Evolutionary conservation across 768 basidiomycete species (phyloP).

Genomic region (Tremella fuciformis): DNA sequence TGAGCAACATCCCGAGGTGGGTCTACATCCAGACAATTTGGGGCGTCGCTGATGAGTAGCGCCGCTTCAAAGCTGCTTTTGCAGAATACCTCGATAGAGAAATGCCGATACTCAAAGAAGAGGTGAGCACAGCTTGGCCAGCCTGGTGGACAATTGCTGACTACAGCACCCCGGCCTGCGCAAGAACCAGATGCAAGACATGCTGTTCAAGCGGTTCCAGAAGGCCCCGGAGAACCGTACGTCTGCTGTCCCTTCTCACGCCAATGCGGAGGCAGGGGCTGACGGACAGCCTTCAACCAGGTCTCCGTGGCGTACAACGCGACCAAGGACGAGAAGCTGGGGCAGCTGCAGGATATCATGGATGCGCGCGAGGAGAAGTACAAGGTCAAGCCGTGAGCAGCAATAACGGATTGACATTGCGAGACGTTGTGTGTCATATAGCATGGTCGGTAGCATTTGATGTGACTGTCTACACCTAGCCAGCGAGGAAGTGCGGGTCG

Average conservation of each 20-base stretch:
- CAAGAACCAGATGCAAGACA: slow-evolving; percentile 88
- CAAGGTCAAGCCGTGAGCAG: slow-evolving; percentile 18
- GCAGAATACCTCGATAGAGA: slow-evolving; percentile 86
- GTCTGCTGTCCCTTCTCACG: slow-evolving; percentile 38
- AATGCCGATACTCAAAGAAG: slow-evolving; percentile 69
- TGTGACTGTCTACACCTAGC: no score
- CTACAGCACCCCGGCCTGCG: slow-evolving; percentile 80
- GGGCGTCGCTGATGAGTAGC: slow-evolving; percentile 55
- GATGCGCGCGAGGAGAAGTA: slow-evolving; percentile 48
- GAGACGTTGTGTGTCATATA: no score
- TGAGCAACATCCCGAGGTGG: slow-evolving; percentile 87
- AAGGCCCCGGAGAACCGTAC: slow-evolving; percentile 95
- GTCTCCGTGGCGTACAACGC: slow-evolving; percentile 75
- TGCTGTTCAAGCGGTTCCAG: slow-evolving; percentile 90
- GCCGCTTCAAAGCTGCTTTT: slow-evolving; percentile 89
- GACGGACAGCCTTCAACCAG: slow-evolving; percentile 67
- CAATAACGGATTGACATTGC: no score
- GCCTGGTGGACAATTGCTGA: background rate
- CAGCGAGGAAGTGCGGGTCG: no score
- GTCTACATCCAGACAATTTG: slow-evolving; percentile 26
- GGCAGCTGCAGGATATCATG: slow-evolving; percentile 61
- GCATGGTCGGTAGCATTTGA: no score
- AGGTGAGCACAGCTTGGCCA: slow-evolving; percentile 57
- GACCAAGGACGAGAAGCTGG: slow-evolving; percentile 77
- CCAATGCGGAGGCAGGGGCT: background rate